Evolutionary conservation across 2,329 filamentous ascomycete genomes (phyloP).

Genomic region (Nemania serpens): DNA sequence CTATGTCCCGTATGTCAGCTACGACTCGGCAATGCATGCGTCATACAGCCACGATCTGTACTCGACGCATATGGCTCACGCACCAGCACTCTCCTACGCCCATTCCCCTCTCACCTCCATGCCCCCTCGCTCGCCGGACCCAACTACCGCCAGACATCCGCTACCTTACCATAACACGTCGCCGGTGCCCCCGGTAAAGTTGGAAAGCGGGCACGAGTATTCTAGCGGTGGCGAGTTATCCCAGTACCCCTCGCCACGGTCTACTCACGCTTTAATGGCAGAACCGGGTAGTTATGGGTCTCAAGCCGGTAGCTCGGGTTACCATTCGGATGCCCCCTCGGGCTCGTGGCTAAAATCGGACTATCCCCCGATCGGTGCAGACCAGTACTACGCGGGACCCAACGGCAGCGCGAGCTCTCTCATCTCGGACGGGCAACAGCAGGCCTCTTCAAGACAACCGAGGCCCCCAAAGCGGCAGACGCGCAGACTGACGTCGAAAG

Average conservation of each 20-base stretch:
- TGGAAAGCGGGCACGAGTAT: conserved; percentile 46
- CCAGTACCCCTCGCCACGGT: conserved; percentile 49
- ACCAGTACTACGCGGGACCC: conserved; percentile 41
- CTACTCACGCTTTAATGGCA: conserved; percentile 43
- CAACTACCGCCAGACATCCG: conserved; percentile 38
- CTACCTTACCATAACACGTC: conserved; percentile 42
- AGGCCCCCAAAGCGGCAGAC: conserved; percentile 45
- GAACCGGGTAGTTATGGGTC: conserved; percentile 37
- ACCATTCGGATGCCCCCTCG: conserved; percentile 45
- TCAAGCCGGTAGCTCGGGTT: conserved; percentile 42
- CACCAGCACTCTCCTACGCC: conserved; percentile 35
- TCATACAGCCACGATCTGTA: conserved; percentile 56
- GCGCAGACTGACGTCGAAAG: conserved; percentile 64
- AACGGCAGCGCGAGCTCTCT: conserved; percentile 32
- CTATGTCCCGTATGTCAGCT: conserved; percentile 57
- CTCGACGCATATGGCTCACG: conserved; percentile 45
- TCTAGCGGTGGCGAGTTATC: conserved; percentile 44
- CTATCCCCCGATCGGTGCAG: conserved; percentile 42
- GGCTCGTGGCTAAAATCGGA: conserved; percentile 48
- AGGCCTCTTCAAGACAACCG: conserved; percentile 37
- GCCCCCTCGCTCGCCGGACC: conserved; percentile 41
- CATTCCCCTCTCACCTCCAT: conserved; percentile 37
- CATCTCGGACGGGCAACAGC: conserved; percentile 38
- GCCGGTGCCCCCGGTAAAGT: conserved; percentile 46
- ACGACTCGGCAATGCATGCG: conserved; percentile 47